Conservation (phyloP, 106 monocot species). For the Acorus gramineus region DNA sequence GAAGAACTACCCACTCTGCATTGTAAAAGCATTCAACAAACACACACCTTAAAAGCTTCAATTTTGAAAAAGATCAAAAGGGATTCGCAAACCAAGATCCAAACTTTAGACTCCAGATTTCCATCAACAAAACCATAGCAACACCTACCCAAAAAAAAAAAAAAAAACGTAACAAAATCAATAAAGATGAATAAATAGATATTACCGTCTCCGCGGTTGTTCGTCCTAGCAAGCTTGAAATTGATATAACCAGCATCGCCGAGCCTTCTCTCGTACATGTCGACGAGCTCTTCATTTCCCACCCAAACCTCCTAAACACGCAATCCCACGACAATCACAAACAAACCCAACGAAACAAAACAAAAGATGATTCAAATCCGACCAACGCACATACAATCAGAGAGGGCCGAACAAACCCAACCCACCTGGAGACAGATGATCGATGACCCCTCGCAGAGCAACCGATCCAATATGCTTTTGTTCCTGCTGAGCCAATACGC, state of each 20-base stretch:
- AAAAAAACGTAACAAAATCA: too few relatives aligned
- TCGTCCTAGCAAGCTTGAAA: conserved; percentile 66
- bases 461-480: conserved; percentile 61
- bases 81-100: too few relatives aligned
- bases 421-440: conserved; percentile 91
- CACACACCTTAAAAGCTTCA: too few relatives aligned
- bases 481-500: conserved; percentile 79
- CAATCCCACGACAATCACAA: neutral
- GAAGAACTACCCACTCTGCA: too few relatives aligned
- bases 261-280: conserved; percentile 58
- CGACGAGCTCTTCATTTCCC: conserved; percentile 60
- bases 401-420: too few relatives aligned
- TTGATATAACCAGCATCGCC: conserved; percentile 45
- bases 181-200: neutral
- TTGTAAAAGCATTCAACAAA: too few relatives aligned
- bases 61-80: too few relatives aligned
- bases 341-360: neutral
- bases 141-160: too few relatives aligned
- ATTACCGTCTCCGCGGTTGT: conserved; percentile 75
- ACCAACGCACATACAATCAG: too few relatives aligned
- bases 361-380: too few relatives aligned
- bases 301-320: conserved; percentile 52
- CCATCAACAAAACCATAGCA: too few relatives aligned
- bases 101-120: too few relatives aligned
- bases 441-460: conserved; percentile 70